A percentile compares a stretch with the other conserved stretches of the same genome.
Evolutionary conservation across 208 protist species (phyloP).

Genomic region (Leptomonas seymouri): DNA sequence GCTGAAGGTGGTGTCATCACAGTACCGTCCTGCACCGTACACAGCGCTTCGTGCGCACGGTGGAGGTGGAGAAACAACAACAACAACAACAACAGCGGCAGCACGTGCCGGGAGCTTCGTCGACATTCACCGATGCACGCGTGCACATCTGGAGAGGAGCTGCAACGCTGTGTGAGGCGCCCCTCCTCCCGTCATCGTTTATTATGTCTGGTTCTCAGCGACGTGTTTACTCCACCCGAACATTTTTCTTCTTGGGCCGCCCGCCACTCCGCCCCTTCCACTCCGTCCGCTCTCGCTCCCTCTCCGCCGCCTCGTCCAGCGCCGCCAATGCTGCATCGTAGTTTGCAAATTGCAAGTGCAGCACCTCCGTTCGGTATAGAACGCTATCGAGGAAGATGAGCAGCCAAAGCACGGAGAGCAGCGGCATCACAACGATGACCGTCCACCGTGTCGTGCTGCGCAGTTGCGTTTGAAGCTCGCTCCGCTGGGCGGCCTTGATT

Average conservation of each 20-base stretch:
- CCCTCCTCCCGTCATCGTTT: no score
- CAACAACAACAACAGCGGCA: background rate
- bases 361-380: conserved; percentile 34
- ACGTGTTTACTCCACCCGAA: background rate
- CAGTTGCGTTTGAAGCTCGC: conserved; percentile 20
- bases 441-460: conserved; percentile 23
- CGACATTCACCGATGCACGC: no score
- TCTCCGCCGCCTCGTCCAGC: conserved; percentile 1
- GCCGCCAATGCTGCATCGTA: conserved; percentile 38
- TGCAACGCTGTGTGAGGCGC: no score
- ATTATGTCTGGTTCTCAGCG: no score
- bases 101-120: background rate
- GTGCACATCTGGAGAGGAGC: no score
- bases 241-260: background rate
- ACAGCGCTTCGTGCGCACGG: no score
- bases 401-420: conserved; percentile 29
- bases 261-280: background rate
- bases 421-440: conserved; percentile 35
- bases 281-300: background rate
- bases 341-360: conserved; percentile 28
- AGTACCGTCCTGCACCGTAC: no score
- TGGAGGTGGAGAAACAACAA: background rate
- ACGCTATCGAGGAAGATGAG: conserved; percentile 29
- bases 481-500: conserved; percentile 18
- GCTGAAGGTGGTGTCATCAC: no score